A percentile compares a stretch with the other conserved stretches of the same genome.
Evolutionary conservation across 441 rosid genomes (phyloP).

Genomic region (Erodium trifolium): DNA sequence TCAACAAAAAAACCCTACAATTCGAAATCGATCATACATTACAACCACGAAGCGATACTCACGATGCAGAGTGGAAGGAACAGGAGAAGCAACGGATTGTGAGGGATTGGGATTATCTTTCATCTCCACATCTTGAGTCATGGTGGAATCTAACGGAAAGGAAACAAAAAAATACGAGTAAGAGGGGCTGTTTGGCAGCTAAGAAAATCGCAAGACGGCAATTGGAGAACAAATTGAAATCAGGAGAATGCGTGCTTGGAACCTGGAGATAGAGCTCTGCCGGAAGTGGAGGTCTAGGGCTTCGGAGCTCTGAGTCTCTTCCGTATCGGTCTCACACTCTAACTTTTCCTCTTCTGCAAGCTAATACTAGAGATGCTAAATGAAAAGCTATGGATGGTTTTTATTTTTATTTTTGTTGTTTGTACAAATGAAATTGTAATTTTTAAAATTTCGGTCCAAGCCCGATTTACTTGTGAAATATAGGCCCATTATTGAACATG

Average conservation of each 20-base stretch:
- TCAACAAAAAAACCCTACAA: constrained; percentile 12
- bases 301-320: not conserved
- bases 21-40: constrained; percentile 2
- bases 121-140: constrained; percentile 59
- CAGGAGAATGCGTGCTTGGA: not conserved
- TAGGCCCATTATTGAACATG: not conserved
- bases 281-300: not conserved
- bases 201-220: not conserved
- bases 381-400: not conserved
- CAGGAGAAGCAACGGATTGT: constrained; percentile 34
- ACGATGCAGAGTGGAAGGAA: constrained; percentile 42
- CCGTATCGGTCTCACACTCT: not conserved
- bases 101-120: constrained; percentile 42
- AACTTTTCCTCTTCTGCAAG: not conserved
- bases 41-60: constrained; percentile 11
- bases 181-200: not conserved
- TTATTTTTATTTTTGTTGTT: no score
- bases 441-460: not conserved
- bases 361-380: not conserved
- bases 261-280: no score
- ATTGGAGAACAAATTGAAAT: not conserved
- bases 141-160: constrained; percentile 8
- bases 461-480: not conserved
- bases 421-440: not conserved
- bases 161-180: not conserved